Evolutionary conservation across 23 red algal genomes (phyloP), one percentile per base, ranked within the genome.

Genomic region (Cyanidioschyzon merolae): DNA sequence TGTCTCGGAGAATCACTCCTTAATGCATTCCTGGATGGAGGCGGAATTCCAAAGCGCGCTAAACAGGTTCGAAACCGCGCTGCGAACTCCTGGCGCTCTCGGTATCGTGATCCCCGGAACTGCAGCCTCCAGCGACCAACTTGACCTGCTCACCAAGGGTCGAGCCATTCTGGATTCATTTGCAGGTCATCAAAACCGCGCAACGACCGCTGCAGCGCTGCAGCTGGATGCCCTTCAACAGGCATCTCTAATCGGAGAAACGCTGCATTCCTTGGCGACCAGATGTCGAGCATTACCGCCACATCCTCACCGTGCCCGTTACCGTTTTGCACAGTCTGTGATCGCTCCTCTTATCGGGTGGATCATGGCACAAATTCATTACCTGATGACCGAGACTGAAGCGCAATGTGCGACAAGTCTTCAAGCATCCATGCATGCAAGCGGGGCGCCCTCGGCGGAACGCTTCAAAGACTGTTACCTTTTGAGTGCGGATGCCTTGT

Each of bases 1-100:
- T 27, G 63, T 71, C 16, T 7, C 63, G 2, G 63, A 71, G 29
- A 71, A 71, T 27, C 63, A 71, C 30, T 71, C 63, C 12, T 35
- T 71, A 27, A 71, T 71, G 63, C 63, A 71, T 32, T 25, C 63
- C 7, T 71, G 63, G 63, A 71, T 71, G 63, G 63, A 71, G 63
- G 63, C 63, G 63, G 63, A 71, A 27, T 71, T 71, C 30, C n/a
- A 25, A 7, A 27, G 12, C 32, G 12, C 63, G 12, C 32, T 71
- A 15, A 7, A 32, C n/a, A 35, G 7, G 63, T 27, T 71, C n/a
- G 63, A 71, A 35, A 71, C n/a, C 16, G 12, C 16, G 12, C 63
- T 71, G 63, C 21, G 63, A 7, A 71, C 63, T 7, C n/a, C 3
- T 17, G n/a, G 32, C 12, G 29, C 63, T 7, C 63, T 71, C 12